These are phyloP conservation scores for Aspergillus felis DNA, from an alignment of 2,329 filamentous ascomycete genomes.

Conservation along the genomic window DNA sequence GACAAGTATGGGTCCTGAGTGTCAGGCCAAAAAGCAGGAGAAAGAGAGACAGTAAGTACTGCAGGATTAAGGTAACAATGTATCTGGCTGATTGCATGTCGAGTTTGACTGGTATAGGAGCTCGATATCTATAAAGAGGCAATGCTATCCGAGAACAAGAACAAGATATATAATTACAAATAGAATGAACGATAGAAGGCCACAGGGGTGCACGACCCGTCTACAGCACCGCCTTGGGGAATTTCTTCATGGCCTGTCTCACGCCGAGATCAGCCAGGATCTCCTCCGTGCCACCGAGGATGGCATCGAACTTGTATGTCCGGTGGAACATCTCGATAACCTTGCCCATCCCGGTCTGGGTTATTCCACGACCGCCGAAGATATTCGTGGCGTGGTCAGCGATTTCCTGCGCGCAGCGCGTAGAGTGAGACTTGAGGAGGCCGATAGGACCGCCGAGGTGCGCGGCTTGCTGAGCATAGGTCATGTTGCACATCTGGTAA, in stretches of 20 bases:
- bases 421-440: constrained; percentile 74
- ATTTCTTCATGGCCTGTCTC: constrained; percentile 75
- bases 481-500: constrained; percentile 85
- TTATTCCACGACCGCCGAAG: constrained; percentile 77
- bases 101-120: neutral
- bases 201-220: neutral
- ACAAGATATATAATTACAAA: neutral
- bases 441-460: constrained; percentile 77
- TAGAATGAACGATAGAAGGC: neutral
- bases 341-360: constrained; percentile 76
- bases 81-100: neutral
- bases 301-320: constrained; percentile 77
- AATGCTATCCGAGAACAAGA: neutral
- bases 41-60: neutral
- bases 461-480: constrained; percentile 69
- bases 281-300: constrained; percentile 78
- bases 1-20: constrained; percentile 21
- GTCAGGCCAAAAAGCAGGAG: neutral
- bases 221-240: constrained; percentile 80
- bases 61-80: no score
- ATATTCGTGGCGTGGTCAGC: constrained; percentile 82
- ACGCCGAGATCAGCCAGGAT: constrained; percentile 77
- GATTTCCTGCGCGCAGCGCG: constrained; percentile 74
- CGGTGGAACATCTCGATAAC: constrained; percentile 81
- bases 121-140: neutral